Evolutionary conservation across 176 grass and related monocot genomes (phyloP), one percentile per base, ranked within the genome.

Genomic region (Lolium perenne): DNA sequence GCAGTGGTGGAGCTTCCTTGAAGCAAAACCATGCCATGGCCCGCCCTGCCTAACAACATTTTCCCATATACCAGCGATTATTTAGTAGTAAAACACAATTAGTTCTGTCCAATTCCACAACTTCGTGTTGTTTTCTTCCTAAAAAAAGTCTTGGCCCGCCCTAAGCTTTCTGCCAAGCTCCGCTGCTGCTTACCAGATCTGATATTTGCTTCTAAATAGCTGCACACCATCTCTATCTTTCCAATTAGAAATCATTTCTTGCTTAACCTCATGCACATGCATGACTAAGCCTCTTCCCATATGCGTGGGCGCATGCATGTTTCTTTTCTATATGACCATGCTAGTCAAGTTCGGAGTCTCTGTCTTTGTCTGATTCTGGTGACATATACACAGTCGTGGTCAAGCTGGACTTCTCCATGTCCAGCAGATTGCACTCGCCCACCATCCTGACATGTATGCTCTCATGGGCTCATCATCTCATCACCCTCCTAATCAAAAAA

Each of bases 361-460:
- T 69, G 66, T 15, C 72, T 74, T 75, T 53, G 32, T 35, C 32
- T 35, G 32, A 35, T 35, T 35, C 32, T 35, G 32, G 32, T 35
- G 15, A 53, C 72, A 74, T 25, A 74, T 9, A 50, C 21, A 50
- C 15, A 75, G 47, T 75, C 22, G 15, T 29, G 72, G 22, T 4
- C 47, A 10, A 3, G 7, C 25, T 75, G 14, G 12, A 74, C 13
- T 75, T 75, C 22, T 74, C 48, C 46, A 74, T 32, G 72, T 29
- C 23, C 22, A 75, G 72, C 71, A 75, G 72, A 53, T 50, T 53
- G 47, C 13, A 51, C 8, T 51, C 21, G 23, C 22, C 47, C 47
- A 75, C 47, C 68, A 71, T 71, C 17, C 18, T 71, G 68, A n/a
- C 40, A 71, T 71, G 40, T 43, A 45, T 71, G 38, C 40, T 71